A percentile compares a stretch with the other conserved stretches of the same genome.
Conservation (phyloP, 2,329 filamentous ascomycete species). For the Tolypocladium inflatum region DNA sequence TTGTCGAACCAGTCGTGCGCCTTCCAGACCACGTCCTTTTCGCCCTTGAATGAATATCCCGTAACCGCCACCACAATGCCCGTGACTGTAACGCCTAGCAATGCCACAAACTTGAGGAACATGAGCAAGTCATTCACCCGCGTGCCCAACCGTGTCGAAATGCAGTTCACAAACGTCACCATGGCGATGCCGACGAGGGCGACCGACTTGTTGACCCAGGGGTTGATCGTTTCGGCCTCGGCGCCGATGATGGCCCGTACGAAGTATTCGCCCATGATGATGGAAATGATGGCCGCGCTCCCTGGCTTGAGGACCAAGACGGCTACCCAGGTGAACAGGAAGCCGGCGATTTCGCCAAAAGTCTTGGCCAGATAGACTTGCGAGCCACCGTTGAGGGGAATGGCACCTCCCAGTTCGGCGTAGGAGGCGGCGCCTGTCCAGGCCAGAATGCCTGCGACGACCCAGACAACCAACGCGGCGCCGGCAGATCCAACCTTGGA, state of each 20-base stretch:
- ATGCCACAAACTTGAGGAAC: constrained; percentile 90
- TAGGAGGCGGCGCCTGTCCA: constrained; percentile 96
- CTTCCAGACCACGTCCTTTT: constrained; percentile 79
- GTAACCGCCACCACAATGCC: constrained; percentile 86
- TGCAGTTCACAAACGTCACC: constrained; percentile 80
- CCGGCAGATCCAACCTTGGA: constrained; percentile 84
- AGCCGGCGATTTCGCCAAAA: constrained; percentile 85
- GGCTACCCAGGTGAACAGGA: constrained; percentile 93
- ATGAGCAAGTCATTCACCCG: constrained; percentile 86
- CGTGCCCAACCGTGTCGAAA: constrained; percentile 83
- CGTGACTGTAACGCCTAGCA: constrained; percentile 76
- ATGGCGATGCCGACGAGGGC: constrained; percentile 65
- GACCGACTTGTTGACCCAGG: constrained; percentile 85
- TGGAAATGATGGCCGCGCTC: constrained; percentile 85
- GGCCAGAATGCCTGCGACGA: constrained; percentile 79
- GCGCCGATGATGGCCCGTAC: constrained; percentile 78
- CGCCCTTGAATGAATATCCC: constrained; percentile 67
- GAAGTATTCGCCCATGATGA: constrained; percentile 98
- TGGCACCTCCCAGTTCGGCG: constrained; percentile 89
- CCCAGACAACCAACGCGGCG: constrained; percentile 84
- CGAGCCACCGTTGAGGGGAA: constrained; percentile 87
- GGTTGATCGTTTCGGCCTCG: constrained; percentile 70
- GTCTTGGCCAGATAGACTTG: constrained; percentile 95
- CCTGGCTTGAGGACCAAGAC: constrained; percentile 92
- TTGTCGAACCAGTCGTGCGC: constrained; percentile 78